These are phyloP conservation scores for Cladosporium sp. DNA, from an alignment of 2,329 filamentous ascomycete genomes.

Conservation along the genomic window DNA sequence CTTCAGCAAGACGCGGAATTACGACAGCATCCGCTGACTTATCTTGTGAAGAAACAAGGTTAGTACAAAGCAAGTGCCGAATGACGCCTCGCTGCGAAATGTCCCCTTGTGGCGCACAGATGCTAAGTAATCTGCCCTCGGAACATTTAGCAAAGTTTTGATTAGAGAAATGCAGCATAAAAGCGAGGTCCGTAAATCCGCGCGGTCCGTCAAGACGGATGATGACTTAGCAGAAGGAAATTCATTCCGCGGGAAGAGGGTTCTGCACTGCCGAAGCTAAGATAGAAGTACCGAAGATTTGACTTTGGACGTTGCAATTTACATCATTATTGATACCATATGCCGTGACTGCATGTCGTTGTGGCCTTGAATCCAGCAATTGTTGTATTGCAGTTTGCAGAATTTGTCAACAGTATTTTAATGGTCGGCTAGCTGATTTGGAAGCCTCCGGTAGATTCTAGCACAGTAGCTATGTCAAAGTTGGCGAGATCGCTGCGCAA, in stretches of 20 bases:
- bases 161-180: conserved; percentile 1
- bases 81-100: conserved; percentile 2
- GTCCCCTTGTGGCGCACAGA: conserved; percentile 2
- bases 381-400: not conserved
- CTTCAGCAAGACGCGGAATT: not conserved
- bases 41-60: not conserved
- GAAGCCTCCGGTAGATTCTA: no score
- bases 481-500: not conserved
- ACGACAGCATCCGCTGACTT: not conserved
- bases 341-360: not conserved
- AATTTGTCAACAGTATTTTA: not conserved
- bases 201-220: not conserved
- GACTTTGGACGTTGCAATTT: not conserved
- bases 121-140: not conserved
- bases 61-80: conserved; percentile 3
- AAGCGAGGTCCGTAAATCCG: not conserved
- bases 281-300: not conserved
- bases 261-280: conserved; percentile 6
- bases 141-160: conserved; percentile 6
- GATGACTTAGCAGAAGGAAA: conserved; percentile 5
- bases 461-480: not conserved
- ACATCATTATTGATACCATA: not conserved
- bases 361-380: not conserved
- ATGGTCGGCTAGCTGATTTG: no score
- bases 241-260: not conserved